A percentile compares a stretch with the other conserved stretches of the same genome.
These are phyloP conservation scores for Strobilomyces dryophilus DNA, from an alignment of 768 basidiomycete genomes.

Conservation along the genomic window DNA sequence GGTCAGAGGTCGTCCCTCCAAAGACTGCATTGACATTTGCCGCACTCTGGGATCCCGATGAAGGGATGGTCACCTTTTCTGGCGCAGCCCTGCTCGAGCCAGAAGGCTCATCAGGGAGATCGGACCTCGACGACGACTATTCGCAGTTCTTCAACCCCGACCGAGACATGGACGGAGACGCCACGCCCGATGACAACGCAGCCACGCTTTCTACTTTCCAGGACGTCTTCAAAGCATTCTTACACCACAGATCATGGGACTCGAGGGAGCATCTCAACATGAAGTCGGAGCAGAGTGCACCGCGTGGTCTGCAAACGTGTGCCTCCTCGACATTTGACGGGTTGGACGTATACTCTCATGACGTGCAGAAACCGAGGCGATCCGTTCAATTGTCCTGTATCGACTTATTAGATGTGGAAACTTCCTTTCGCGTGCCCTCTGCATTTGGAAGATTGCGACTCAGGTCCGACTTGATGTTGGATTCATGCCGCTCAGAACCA, in stretches of 20 bases:
- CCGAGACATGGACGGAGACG: constrained; percentile 8
- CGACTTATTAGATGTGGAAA: constrained; percentile 20
- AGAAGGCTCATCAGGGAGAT: constrained; percentile 13
- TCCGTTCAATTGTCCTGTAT: constrained; percentile 19
- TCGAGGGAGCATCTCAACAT: constrained; percentile 18
- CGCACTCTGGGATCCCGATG: constrained; percentile 54
- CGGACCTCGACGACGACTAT: constrained; percentile 16
- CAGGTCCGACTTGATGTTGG: constrained; percentile 21
- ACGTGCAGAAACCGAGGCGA: constrained; percentile 15
- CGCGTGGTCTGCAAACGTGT: constrained; percentile 16
- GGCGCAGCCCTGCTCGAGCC: constrained; percentile 42
- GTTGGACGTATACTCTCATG: constrained; percentile 29
- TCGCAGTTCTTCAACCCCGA: constrained; percentile 13
- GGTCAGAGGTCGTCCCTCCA: constrained; percentile 57
- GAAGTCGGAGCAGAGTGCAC: constrained; percentile 5
- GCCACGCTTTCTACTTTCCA: constrained; percentile 25
- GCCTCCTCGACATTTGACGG: constrained; percentile 31
- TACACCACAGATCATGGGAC: constrained; percentile 20
- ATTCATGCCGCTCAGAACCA: constrained; percentile 13
- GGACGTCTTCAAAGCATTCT: constrained; percentile 27
- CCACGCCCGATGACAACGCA: constrained; percentile 16
- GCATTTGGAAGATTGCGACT: constrained; percentile 14
- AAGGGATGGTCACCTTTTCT: constrained; percentile 56
- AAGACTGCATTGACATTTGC: constrained; percentile 55
- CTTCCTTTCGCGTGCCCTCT: constrained; percentile 11